Base-by-base conservation (phyloP, 169 alveolate species). In the Babesia ovis region DNA sequence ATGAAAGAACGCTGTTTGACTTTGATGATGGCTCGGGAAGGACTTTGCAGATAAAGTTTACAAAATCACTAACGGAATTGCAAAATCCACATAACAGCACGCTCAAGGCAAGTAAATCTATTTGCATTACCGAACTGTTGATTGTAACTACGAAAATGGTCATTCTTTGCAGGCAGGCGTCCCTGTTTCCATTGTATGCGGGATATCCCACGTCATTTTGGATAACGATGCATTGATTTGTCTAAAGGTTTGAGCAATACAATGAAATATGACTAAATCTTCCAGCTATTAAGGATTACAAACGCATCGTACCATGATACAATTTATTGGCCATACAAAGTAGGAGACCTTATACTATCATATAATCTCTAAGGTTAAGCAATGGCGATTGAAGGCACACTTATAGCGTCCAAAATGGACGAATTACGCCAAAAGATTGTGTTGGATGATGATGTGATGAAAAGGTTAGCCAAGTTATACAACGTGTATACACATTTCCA, bases 21-120 rank as follows among this genome's bases (percentile, higher is more conserved):
- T 32, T 77, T 34, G 82, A 77, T 27, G 86, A 77, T 31, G 67
- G 58, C 22, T 59, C 68, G 12, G 86, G 86, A 31, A 50, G 86
- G 34, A 32, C 45, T 14, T 48, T 77, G 14, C 71, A 72, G 51
- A 77, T 77, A 11, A 71, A 77, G 62, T 68, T 60, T 59, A 43
- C 45, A 9, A 42, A 32, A 8, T 20, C 39, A n/a, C 35, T 31
- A 22, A 18, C 67, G 23, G 31, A 37, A 18, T 29, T 43, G 23
- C 50, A 70, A 57, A 29, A 16, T 6, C 31, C 20, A 6, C 68
- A n/a, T 0, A 25, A 23, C 29, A 20, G 29, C 32, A 56, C 48
- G 11, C 23, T 77, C 3, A 57, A 54, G 79, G 86, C 67, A 50
- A 20, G 4, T 6, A 22, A 39, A 25, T 39, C 14, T 39, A 39